Base-by-base conservation (phyloP, 495 filamentous ascomycete species). In the Cairneyella variabilis region DNA sequence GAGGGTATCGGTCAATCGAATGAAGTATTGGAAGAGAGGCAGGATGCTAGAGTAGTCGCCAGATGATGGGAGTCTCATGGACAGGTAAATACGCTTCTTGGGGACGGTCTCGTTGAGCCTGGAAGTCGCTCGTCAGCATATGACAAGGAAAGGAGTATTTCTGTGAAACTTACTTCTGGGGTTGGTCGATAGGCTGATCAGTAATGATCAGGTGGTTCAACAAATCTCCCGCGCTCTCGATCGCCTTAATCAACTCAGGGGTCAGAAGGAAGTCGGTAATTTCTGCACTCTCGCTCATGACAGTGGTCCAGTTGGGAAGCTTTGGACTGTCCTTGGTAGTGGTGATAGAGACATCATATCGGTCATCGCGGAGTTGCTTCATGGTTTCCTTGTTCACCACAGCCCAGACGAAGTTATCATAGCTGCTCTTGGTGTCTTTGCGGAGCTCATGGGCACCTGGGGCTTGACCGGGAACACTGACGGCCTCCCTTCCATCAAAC, bases 271-370 rank as follows among this genome's bases (percentile, higher is more conserved):
- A 74, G 14, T 97, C 89, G n/a, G 91, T 96, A 59, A 98, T 83
- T 69, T 97, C 95, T 22, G 91, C 90, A 66, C 84, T 95, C 77
- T 98, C 93, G 56, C 81, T 91, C 93, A 98, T 96, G 62, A 96
- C 86, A 1, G 90, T 95, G 14, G 85, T 76, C 95, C 95, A 97
- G 51, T 73, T 69, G n/a, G 93, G 95, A 7, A 97, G 80, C 73
- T 91, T 95, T 22, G 83, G 61, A 69, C 91, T 84, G 59, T 98
- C 95, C 74, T 89, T 92, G 56, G 92, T 96, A 59, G 79, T 83
- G 20, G 93, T 96, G 48, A 98, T 82, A 22, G 88, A 93, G 26
- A 96, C 76, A 70, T 98, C 93, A 68, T 97, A 98, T 59, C 95
- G 85, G 48, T 96, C 93, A 28, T 95, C 86, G 43, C 93, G 83